Evolutionary conservation across 2,329 filamentous ascomycete genomes (phyloP).

Genomic region (Trichoderma koningii): DNA sequence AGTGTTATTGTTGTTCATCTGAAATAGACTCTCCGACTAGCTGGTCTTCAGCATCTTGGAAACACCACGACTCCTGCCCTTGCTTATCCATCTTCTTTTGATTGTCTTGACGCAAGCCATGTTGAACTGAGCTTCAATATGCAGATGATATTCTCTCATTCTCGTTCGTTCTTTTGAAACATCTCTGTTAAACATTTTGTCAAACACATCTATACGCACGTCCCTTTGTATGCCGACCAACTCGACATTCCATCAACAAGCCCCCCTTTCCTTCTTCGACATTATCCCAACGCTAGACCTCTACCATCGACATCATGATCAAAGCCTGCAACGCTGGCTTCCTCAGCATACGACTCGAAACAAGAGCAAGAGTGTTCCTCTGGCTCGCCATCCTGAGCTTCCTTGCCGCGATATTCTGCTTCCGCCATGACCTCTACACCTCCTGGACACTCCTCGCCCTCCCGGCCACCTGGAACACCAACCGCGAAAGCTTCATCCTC

Average conservation of each 20-base stretch:
- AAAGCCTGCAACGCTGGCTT: not conserved
- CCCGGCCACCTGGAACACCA: constrained; percentile 34
- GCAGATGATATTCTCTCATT: not conserved
- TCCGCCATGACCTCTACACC: constrained; percentile 33
- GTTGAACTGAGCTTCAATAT: constrained; percentile 14
- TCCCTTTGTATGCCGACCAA: not conserved
- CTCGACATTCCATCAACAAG: not conserved
- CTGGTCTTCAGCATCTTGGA: not conserved
- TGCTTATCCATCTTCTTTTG: not conserved
- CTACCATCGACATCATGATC: constrained; percentile 14
- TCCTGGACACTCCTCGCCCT: constrained; percentile 37
- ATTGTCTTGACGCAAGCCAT: not conserved
- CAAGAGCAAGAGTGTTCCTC: constrained; percentile 18
- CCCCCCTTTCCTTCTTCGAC: not conserved
- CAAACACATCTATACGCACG: not conserved
- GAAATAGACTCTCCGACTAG: not conserved
- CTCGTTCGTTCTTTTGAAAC: constrained; percentile 3
- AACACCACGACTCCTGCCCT: constrained; percentile 2
- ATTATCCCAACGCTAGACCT: not conserved
- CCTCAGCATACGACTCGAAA: not conserved
- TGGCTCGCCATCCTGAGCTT: constrained; percentile 25
- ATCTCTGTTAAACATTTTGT: not conserved
- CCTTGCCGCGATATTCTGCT: constrained; percentile 27
- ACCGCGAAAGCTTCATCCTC: constrained; percentile 35
- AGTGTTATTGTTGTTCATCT: not conserved